Evolutionary conservation across 179 eudicot genomes (phyloP).

Genomic region (Amaranthus tricolor): DNA sequence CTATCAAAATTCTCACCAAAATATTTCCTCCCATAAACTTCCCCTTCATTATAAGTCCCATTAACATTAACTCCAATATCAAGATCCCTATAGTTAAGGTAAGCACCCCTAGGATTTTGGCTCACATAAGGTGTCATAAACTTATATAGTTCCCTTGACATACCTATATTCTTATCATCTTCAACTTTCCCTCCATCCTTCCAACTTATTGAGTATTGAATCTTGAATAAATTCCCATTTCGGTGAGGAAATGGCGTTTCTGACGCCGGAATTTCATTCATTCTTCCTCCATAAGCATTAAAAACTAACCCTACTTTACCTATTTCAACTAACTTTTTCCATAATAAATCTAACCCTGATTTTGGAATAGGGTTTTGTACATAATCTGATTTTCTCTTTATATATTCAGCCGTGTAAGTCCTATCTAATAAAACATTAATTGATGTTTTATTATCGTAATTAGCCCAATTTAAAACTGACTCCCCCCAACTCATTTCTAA

Average conservation of each 20-base stretch:
- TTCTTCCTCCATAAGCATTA: slow-evolving; percentile 40
- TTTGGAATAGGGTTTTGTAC: slow-evolving; percentile 29
- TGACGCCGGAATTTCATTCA: slow-evolving; percentile 26
- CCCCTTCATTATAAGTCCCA: slow-evolving; percentile 22
- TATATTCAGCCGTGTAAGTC: slow-evolving; percentile 8
- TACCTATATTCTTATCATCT: slow-evolving; percentile 18
- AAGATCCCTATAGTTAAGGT: slow-evolving; percentile 30
- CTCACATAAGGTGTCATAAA: slow-evolving; percentile 38
- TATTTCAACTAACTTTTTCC: slow-evolving; percentile 27
- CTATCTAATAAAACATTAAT: slow-evolving; percentile 14
- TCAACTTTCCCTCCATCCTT: slow-evolving; percentile 18
- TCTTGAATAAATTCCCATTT: slow-evolving; percentile 41
- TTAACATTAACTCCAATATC: slow-evolving; percentile 32
- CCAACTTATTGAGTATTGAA: slow-evolving; percentile 44
- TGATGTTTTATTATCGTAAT: slow-evolving; percentile 15
- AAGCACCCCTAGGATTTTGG: slow-evolving; percentile 33
- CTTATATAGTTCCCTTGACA: slow-evolving; percentile 25
- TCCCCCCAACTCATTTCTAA: slow-evolving; percentile 27
- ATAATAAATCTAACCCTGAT: slow-evolving; percentile 17
- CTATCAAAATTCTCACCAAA: slow-evolving; percentile 42
- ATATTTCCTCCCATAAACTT: slow-evolving; percentile 36
- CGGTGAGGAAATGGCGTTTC: slow-evolving; percentile 45
- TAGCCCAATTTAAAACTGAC: slow-evolving; percentile 22
- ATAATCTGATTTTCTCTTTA: slow-evolving; percentile 43
- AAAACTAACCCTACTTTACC: slow-evolving; percentile 23